A percentile compares a stretch with the other conserved stretches of the same genome.
phyloP scores from a whole-genome alignment of 1,284 basidiomycete species.

The Naganishia liquefaciens region DNA sequence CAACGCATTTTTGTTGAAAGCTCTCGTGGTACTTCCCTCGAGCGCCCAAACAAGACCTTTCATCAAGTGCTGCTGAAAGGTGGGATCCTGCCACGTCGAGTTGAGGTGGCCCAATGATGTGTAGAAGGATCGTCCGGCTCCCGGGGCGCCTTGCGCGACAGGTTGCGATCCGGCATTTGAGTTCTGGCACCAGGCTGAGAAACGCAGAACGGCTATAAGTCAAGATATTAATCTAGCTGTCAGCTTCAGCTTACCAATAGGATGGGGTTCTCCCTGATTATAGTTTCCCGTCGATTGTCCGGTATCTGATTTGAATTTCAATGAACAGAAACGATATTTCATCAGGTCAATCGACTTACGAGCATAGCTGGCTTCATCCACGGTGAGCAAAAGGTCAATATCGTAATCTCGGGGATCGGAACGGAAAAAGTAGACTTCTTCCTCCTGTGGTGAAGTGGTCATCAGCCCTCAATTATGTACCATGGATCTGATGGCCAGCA shows the following conservation, averaged over 20 bases:
- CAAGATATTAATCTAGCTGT: neutral
- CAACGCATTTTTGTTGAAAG: slow-evolving; percentile 45
- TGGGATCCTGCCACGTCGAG: slow-evolving; percentile 62
- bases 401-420: slow-evolving; percentile 72
- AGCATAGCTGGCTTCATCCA: slow-evolving; percentile 65
- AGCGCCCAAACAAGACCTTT: slow-evolving; percentile 73
- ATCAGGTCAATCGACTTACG: neutral
- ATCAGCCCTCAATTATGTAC: too few species aligned
- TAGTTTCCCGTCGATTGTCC: slow-evolving; percentile 45
- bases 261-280: slow-evolving; percentile 48
- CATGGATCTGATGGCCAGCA: slow-evolving; percentile 15
- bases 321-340: neutral
- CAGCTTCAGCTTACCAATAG: slow-evolving; percentile 41
- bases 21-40: slow-evolving; percentile 56
- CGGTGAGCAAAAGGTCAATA: slow-evolving; percentile 58
- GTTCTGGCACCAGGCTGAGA: slow-evolving; percentile 74
- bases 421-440: slow-evolving; percentile 69
- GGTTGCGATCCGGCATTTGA: slow-evolving; percentile 61
- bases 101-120: slow-evolving; percentile 74
- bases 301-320: slow-evolving; percentile 36
- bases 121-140: slow-evolving; percentile 74
- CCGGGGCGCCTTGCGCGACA: slow-evolving; percentile 46
- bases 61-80: slow-evolving; percentile 69
- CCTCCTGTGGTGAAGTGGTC: slow-evolving; percentile 37
- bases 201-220: neutral